Evolutionary conservation across 1,139 yeast genomes (phyloP).

Genomic region (Keqinozyma sinolaborantium): DNA sequence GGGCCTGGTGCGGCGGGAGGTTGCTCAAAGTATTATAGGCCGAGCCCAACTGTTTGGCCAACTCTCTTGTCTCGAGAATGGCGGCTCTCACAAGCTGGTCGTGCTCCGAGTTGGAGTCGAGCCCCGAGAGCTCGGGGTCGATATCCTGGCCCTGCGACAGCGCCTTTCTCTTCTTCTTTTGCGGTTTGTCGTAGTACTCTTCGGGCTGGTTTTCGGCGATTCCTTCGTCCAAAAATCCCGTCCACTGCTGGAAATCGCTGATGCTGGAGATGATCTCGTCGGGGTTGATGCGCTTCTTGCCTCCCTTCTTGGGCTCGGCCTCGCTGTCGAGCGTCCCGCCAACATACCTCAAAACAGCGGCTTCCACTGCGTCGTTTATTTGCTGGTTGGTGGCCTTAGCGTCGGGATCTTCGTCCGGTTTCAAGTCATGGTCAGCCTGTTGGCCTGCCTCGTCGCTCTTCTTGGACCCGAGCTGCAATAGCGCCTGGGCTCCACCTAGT

Average conservation of each 20-base stretch:
- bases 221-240: slow-evolving; percentile 48
- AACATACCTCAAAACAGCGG: slow-evolving; percentile 72
- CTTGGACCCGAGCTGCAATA: slow-evolving; percentile 39
- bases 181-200: slow-evolving; percentile 5
- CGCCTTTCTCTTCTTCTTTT: slow-evolving; percentile 13
- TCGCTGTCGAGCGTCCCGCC: slow-evolving; percentile 50
- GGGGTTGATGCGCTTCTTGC: slow-evolving; percentile 13
- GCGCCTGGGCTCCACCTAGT: slow-evolving; percentile 46
- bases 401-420: slow-evolving; percentile 17
- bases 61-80: slow-evolving; percentile 60
- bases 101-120: slow-evolving; percentile 48
- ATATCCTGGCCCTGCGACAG: slow-evolving; percentile 25
- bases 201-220: slow-evolving; percentile 12
- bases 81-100: slow-evolving; percentile 67
- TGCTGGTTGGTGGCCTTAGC: slow-evolving; percentile 34
- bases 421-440: slow-evolving; percentile 2
- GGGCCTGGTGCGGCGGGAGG: slow-evolving; percentile 24
- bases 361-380: slow-evolving; percentile 57
- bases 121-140: slow-evolving; percentile 57
- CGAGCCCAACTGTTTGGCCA: slow-evolving; percentile 38
- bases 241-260: slow-evolving; percentile 51
- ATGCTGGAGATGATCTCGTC: slow-evolving; percentile 34
- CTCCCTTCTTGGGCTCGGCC: slow-evolving; percentile 3
- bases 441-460: slow-evolving; percentile 15
- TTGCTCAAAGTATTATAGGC: slow-evolving; percentile 9